A percentile compares a stretch with the other conserved stretches of the same genome.
Evolutionary conservation across 805 yeast species (phyloP).

Genomic region (Metschnikowia orientalis): DNA sequence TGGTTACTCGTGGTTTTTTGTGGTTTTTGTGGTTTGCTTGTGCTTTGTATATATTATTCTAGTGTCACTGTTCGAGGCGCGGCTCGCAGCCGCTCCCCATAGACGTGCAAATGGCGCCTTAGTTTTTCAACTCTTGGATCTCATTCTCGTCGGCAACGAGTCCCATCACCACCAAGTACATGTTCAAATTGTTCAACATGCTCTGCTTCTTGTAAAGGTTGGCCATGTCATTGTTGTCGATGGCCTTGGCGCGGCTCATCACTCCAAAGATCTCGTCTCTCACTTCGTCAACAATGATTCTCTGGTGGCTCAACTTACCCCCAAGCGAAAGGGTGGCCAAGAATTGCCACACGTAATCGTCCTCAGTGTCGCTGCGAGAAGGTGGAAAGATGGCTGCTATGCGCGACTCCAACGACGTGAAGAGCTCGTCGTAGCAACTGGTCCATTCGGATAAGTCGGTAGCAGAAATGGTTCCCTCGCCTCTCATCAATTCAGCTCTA

Average conservation of each 20-base stretch:
- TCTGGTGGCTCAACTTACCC: constrained; percentile 85
- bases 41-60: too few relatives aligned
- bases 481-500: constrained; percentile 86
- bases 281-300: constrained; percentile 89
- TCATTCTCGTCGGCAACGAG: constrained; percentile 86
- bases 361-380: constrained; percentile 42
- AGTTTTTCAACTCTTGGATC: constrained; percentile 61
- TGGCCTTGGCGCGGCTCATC: constrained; percentile 69
- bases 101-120: too few relatives aligned
- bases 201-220: constrained; percentile 47
- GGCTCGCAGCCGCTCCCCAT: too few relatives aligned
- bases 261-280: constrained; percentile 90
- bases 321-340: constrained; percentile 90
- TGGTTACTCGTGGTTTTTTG: too few relatives aligned
- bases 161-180: constrained; percentile 95
- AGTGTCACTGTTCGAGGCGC: too few relatives aligned
- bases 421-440: constrained; percentile 73
- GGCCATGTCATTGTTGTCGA: constrained; percentile 45
- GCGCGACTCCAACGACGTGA: constrained; percentile 73
- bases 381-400: constrained; percentile 81
- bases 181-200: constrained; percentile 74
- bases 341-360: constrained; percentile 92
- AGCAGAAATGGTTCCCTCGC: constrained; percentile 60
- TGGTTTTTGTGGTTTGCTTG: too few relatives aligned
- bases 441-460: constrained; percentile 69